Evolutionary conservation across 2,329 filamentous ascomycete species (phyloP).

Genomic region (Aspergillus luchuensis): DNA sequence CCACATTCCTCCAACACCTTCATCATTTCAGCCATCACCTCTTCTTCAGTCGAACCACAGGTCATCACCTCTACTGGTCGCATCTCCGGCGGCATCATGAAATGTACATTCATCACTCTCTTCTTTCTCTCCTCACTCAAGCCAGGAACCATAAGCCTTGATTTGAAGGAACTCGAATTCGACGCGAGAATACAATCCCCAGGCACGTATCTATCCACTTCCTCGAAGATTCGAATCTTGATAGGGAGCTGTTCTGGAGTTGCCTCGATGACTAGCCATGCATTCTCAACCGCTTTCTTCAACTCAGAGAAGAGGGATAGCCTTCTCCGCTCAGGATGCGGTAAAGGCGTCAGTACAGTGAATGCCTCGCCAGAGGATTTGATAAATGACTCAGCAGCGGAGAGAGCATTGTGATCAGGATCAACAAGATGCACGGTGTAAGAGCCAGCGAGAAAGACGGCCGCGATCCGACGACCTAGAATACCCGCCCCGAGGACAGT

Average conservation of each 20-base stretch:
- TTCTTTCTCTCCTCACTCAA: slow-evolving; percentile 26
- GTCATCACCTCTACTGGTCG: slow-evolving; percentile 58
- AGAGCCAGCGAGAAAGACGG: slow-evolving; percentile 30
- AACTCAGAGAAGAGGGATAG: slow-evolving; percentile 43
- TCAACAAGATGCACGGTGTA: slow-evolving; percentile 31
- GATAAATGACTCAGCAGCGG: slow-evolving; percentile 34
- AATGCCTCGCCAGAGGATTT: slow-evolving; percentile 32
- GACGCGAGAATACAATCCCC: slow-evolving; percentile 52
- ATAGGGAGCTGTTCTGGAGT: slow-evolving; percentile 54
- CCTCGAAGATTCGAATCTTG: slow-evolving; percentile 52
- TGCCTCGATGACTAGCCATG: slow-evolving; percentile 58
- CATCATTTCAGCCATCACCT: slow-evolving; percentile 49
- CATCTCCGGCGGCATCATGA: slow-evolving; percentile 49
- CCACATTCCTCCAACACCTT: slow-evolving; percentile 45
- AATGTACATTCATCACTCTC: slow-evolving; percentile 54
- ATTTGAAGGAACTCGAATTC: slow-evolving; percentile 57
- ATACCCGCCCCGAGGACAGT: slow-evolving; percentile 43
- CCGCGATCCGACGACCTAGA: slow-evolving; percentile 42
- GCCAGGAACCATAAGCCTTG: slow-evolving; percentile 49
- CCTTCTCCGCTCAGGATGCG: slow-evolving; percentile 31
- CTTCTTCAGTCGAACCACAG: slow-evolving; percentile 46
- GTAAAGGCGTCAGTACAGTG: slow-evolving; percentile 25
- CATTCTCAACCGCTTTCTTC: slow-evolving; percentile 43
- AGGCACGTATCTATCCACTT: slow-evolving; percentile 46
- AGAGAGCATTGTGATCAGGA: slow-evolving; percentile 28